Base-by-base conservation (phyloP, 352 stramenopile species). In the Halophytophthora polymorphica region DNA sequence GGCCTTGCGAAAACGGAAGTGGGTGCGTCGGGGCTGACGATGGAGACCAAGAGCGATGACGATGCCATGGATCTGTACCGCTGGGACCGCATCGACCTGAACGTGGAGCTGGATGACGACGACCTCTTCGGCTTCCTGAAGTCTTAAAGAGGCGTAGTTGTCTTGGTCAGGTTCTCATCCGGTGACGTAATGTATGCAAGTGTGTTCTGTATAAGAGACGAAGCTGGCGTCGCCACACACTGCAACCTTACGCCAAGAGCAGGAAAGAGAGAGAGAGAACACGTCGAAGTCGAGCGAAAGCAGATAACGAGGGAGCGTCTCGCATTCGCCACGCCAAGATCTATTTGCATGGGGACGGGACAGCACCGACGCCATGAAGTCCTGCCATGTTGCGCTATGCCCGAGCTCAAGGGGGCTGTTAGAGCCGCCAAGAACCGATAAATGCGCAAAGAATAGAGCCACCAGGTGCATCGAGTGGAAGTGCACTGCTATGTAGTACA, bases 51-150 rank as follows among this genome's bases (percentile, higher is more conserved):
- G 38, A 60, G 36, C 28, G 74, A 86, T 0, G 63, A 77, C 46
- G 80, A 90, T 19, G 55, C 71, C 21, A 56, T 90, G 47, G 80
- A 91, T 69, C 60, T 83, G 22, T 89, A 88, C 50, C 77, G 73
- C 19, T 92, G 81, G 81, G 78, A 91, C 50, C 71, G 77, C 48
- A 87, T 93, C 56, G 77, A 92, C 55, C 61, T 91, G 34, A 86
- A 93, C 54, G 82, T 91, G 56, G 78, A 71, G 53, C 66, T 95
- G 51, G 79, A 87, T 64, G 84, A 93, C 45, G 79, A 92, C 53
- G 84, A 95, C 58, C 66, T 95, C 14, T 95, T 95, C 45, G 73
- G 80, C 29, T 95, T 95, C 68, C 50, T 95, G 25, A 90, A 89
- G 61, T 85, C 83, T 44, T 90, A 78, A 66, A 18, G 19, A 42